Conservation (phyloP, 331 rosid genomes). For the Rosa hybrid region DNA sequence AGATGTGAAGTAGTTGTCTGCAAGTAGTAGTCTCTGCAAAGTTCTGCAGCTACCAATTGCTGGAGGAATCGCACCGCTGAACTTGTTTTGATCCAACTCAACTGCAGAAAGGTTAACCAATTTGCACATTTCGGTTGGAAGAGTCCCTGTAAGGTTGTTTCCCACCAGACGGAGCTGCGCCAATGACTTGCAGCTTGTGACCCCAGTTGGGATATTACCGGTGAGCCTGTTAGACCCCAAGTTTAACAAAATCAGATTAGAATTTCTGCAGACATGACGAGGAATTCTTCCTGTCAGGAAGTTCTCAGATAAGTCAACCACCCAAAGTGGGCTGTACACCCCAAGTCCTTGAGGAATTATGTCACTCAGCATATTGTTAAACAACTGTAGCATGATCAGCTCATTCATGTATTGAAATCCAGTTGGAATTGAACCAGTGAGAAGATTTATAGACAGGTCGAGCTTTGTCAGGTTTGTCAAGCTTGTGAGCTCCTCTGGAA, state of each 20-base stretch:
- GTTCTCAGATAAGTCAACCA: slow-evolving; percentile 38
- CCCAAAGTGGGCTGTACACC: slow-evolving; percentile 36
- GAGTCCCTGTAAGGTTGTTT: slow-evolving; percentile 30
- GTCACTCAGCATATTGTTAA: slow-evolving; percentile 25
- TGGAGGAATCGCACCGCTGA: slow-evolving; percentile 36
- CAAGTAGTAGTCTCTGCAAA: slow-evolving; percentile 35
- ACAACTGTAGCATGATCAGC: slow-evolving; percentile 35
- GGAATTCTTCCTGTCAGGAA: slow-evolving; percentile 31
- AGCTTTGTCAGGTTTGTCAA: slow-evolving; percentile 32
- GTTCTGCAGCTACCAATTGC: slow-evolving; percentile 31
- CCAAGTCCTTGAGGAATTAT: slow-evolving; percentile 39
- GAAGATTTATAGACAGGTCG: slow-evolving; percentile 35
- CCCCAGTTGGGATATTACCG: slow-evolving; percentile 30
- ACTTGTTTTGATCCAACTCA: slow-evolving; percentile 36
- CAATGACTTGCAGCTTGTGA: slow-evolving; percentile 37
- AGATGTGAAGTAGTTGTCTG: slow-evolving; percentile 29
- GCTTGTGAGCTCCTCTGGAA: slow-evolving; percentile 34
- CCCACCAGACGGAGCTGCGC: slow-evolving; percentile 35
- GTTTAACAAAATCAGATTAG: slow-evolving; percentile 28
- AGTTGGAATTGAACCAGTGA: slow-evolving; percentile 35
- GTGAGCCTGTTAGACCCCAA: slow-evolving; percentile 35
- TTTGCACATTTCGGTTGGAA: slow-evolving; percentile 30
- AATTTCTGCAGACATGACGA: slow-evolving; percentile 26
- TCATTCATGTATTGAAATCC: slow-evolving; percentile 31
- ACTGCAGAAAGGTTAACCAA: slow-evolving; percentile 32